Percentiles rank a stretch among this genome's conserved stretches.
Evolutionary conservation across 2,329 filamentous ascomycete genomes (phyloP).

Genomic region (Corynespora cassiicola): DNA sequence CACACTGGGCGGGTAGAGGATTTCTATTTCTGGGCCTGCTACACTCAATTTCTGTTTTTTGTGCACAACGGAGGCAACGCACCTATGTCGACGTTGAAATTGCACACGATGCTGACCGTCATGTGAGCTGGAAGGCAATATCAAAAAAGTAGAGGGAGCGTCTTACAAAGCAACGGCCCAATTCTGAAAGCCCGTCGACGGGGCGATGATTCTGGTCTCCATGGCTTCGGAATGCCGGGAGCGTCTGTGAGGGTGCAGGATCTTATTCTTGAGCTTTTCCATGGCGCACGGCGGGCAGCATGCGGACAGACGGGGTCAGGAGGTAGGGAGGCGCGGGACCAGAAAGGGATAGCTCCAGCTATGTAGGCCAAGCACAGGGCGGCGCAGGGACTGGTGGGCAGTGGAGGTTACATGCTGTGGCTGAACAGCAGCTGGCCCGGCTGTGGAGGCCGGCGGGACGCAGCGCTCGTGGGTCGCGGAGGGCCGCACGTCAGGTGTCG

Average conservation of each 20-base stretch:
- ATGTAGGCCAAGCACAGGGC: slow-evolving; percentile 12
- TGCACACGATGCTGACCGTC: slow-evolving; percentile 46
- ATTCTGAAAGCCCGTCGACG: slow-evolving; percentile 38
- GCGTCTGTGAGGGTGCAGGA: slow-evolving; percentile 31
- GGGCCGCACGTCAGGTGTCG: background rate
- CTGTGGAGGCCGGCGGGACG: slow-evolving; percentile 1
- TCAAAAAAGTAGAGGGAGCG: background rate
- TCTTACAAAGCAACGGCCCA: slow-evolving; percentile 51
- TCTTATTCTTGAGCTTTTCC: slow-evolving; percentile 44
- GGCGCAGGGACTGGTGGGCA: slow-evolving; percentile 14
- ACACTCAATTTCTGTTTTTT: slow-evolving; percentile 9
- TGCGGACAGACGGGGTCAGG: background rate
- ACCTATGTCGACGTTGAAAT: slow-evolving; percentile 53
- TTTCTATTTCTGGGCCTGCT: slow-evolving; percentile 48
- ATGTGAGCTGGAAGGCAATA: slow-evolving; percentile 13
- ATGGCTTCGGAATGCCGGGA: slow-evolving; percentile 30
- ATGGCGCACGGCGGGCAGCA: too few species aligned
- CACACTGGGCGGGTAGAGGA: slow-evolving; percentile 48
- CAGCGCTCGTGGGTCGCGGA: background rate
- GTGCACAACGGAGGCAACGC: background rate
- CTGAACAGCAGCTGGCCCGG: slow-evolving; percentile 1
- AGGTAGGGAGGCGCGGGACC: background rate
- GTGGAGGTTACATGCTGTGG: slow-evolving; percentile 14
- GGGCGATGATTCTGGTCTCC: slow-evolving; percentile 20
- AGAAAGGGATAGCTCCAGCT: slow-evolving; percentile 13